phyloP scores from a whole-genome alignment of 441 rosid genomes.

The Adansonia grandidieri region DNA sequence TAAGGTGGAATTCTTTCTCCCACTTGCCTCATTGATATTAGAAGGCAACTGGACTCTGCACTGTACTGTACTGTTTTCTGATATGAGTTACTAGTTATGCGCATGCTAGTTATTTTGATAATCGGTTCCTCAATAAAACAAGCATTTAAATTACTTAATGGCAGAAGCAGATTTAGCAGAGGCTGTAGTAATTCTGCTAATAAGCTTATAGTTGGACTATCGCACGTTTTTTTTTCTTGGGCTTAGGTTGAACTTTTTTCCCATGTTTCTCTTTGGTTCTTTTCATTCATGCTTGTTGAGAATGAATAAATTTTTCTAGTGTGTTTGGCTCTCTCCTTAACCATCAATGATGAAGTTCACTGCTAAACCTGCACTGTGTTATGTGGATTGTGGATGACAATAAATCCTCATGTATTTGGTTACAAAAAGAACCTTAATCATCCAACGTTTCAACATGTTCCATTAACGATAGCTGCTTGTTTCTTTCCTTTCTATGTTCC shows the following conservation, averaged over 20 bases:
- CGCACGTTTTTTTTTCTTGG: background rate
- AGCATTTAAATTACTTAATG: slow-evolving; percentile 8
- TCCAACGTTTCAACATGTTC: too few relatives aligned
- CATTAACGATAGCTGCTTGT: too few relatives aligned
- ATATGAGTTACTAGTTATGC: background rate
- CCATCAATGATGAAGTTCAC: background rate
- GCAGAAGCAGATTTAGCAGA: background rate
- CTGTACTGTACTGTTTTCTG: background rate
- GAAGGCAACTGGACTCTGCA: background rate
- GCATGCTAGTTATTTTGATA: background rate
- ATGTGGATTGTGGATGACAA: background rate
- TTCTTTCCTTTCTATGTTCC: too few relatives aligned
- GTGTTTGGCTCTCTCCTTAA: background rate
- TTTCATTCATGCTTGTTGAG: background rate
- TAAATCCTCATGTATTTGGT: slow-evolving; percentile 5
- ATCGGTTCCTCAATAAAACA: background rate
- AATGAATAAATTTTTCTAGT: background rate
- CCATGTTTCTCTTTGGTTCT: background rate
- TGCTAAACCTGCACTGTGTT: background rate
- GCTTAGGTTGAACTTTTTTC: background rate
- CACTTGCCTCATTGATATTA: background rate
- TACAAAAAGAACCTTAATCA: too few relatives aligned
- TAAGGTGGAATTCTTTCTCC: background rate
- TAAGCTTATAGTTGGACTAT: slow-evolving; percentile 4
- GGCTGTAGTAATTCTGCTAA: background rate